These are phyloP conservation scores for Senna siamea DNA, from an alignment of 306 rosid genomes.

Conservation along the genomic window DNA sequence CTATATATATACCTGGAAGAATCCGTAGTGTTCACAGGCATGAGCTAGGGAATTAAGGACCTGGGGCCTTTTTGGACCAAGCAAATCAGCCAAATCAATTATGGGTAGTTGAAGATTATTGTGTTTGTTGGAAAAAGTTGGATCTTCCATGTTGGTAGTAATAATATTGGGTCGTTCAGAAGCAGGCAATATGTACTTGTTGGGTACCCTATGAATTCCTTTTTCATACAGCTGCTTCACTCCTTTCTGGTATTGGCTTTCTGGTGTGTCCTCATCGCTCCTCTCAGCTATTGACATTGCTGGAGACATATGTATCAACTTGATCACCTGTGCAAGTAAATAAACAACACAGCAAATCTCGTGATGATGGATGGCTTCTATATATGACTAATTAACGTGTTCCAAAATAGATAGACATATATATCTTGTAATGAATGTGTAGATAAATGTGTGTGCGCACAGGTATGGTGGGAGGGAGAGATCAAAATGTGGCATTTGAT, in stretches of 20 bases:
- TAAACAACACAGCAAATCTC: neutral
- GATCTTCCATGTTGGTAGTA: neutral
- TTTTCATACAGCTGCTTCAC: slow-evolving; percentile 70
- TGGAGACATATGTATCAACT: slow-evolving; percentile 44
- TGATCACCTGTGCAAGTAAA: slow-evolving; percentile 6
- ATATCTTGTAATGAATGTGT: too few relatives aligned
- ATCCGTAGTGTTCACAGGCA: slow-evolving; percentile 76
- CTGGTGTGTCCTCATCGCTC: slow-evolving; percentile 25
- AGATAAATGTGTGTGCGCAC: too few relatives aligned
- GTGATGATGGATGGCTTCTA: too few relatives aligned
- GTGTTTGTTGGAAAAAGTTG: slow-evolving; percentile 26
- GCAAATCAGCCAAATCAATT: slow-evolving; percentile 69
- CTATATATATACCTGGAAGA: slow-evolving; percentile 69
- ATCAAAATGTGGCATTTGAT: slow-evolving; percentile 25
- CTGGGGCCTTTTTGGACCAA: slow-evolving; percentile 62
- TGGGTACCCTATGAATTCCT: slow-evolving; percentile 63
- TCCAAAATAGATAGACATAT: too few relatives aligned
- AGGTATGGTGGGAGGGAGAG: neutral
- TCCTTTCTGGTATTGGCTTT: slow-evolving; percentile 62
- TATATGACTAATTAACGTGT: too few relatives aligned
- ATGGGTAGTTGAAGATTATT: slow-evolving; percentile 61
- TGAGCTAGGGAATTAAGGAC: slow-evolving; percentile 57
- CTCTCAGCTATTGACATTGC: slow-evolving; percentile 49
- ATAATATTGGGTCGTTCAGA: slow-evolving; percentile 58
- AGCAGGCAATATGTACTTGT: slow-evolving; percentile 66